Conservation (phyloP, 148 eudicot genomes). For the Persicaria maculosa region DNA sequence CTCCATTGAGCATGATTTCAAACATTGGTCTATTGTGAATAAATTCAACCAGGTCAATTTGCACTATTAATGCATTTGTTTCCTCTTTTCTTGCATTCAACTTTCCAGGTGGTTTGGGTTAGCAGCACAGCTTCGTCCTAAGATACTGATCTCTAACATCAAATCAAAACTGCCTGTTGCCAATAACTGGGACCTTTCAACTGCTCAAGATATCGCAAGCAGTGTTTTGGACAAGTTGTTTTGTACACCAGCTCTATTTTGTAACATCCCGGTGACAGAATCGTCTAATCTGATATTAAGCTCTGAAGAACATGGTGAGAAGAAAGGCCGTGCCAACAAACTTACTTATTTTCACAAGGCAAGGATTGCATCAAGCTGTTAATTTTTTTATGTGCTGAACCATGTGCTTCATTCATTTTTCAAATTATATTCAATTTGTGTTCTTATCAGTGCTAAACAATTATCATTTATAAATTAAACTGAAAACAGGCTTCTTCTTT, state of each 20-base stretch:
- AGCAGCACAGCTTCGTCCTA: constrained; percentile 69
- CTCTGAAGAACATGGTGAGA: constrained; percentile 57
- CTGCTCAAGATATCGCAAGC: constrained; percentile 39
- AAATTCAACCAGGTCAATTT: neutral
- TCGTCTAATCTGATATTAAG: constrained; percentile 46
- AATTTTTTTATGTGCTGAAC: neutral
- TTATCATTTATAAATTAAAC: neutral
- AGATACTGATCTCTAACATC: constrained; percentile 54
- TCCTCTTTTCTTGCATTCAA: neutral
- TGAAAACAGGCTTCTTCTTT: neutral
- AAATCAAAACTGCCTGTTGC: constrained; percentile 40
- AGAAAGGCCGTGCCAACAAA: constrained; percentile 43
- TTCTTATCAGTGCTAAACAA: neutral
- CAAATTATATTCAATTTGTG: neutral
- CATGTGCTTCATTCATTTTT: neutral
- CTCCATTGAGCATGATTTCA: neutral
- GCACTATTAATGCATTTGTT: neutral
- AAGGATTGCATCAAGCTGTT: constrained; percentile 17
- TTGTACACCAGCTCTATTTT: constrained; percentile 47
- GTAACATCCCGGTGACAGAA: constrained; percentile 44
- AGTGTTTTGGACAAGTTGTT: constrained; percentile 64
- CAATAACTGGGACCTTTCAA: constrained; percentile 40
- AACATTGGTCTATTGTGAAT: neutral
- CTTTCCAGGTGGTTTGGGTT: constrained; percentile 70
- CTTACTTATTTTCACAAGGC: constrained; percentile 66